Evolutionary conservation across 768 basidiomycete genomes (phyloP).

Genomic region (Vishniacozyma victoriae): DNA sequence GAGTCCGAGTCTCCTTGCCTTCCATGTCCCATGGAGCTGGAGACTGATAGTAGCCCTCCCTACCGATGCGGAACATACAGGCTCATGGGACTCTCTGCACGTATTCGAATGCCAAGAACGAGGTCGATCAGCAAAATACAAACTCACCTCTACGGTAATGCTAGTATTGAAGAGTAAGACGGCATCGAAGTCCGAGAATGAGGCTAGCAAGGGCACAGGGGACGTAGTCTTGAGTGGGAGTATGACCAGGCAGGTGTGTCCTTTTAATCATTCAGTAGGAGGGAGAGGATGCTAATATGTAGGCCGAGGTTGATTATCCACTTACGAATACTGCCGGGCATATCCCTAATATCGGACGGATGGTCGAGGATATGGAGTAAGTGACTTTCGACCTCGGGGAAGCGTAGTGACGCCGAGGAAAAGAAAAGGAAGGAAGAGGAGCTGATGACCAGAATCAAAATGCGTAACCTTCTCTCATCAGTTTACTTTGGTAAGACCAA

Average conservation of each 20-base stretch:
- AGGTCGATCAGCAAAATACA: conserved; percentile 88
- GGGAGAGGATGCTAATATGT: conserved; percentile 11
- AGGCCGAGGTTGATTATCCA: conserved; percentile 84
- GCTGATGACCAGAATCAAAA: conserved; percentile 76
- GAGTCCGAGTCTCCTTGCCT: conserved; percentile 24
- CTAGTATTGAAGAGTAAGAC: conserved; percentile 67
- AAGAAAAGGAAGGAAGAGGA: too few relatives aligned
- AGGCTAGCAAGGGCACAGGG: conserved; percentile 56
- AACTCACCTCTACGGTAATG: conserved; percentile 95
- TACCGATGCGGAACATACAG: conserved; percentile 50
- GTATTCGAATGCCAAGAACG: conserved; percentile 93
- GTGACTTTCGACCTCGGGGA: conserved; percentile 8
- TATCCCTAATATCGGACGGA: conserved; percentile 84
- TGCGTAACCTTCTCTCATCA: conserved; percentile 82
- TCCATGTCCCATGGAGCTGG: too few relatives aligned
- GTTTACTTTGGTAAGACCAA: conserved; percentile 96
- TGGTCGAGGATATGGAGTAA: conserved; percentile 95
- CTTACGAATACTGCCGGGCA: conserved; percentile 75
- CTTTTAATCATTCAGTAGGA: too few relatives aligned
- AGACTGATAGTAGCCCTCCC: too few relatives aligned
- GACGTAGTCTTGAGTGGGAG: conserved; percentile 84
- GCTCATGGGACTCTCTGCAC: conserved; percentile 97
- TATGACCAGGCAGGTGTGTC: conserved; percentile 96
- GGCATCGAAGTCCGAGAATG: conserved; percentile 22
- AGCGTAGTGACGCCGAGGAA: too few relatives aligned